Conservation (phyloP, 2,329 filamentous ascomycete genomes). For the Capronia americana region DNA sequence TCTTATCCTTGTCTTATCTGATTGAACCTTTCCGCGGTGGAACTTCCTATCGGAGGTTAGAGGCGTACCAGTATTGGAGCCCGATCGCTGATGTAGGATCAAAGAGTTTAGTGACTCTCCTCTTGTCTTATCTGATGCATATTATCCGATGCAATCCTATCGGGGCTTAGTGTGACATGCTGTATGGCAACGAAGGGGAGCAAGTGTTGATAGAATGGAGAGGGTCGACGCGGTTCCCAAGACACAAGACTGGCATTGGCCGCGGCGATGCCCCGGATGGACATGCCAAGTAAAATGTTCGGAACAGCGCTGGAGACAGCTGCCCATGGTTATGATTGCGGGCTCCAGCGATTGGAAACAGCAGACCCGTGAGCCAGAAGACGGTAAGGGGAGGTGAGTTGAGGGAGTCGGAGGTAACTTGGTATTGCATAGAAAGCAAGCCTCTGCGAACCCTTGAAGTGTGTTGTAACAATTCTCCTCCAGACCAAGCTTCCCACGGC, state of each 20-base stretch:
- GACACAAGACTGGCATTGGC: neutral
- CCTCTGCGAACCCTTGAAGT: neutral
- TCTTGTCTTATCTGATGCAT: conserved; percentile 7
- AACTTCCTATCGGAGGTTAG: conserved; percentile 8
- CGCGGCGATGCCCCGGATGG: conserved; percentile 1
- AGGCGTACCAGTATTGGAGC: neutral
- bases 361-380: neutral
- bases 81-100: neutral
- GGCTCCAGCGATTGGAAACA: neutral
- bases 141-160: neutral
- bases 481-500: neutral
- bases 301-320: neutral
- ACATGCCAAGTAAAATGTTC: neutral
- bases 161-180: neutral
- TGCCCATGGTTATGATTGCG: neutral
- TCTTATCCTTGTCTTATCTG: conserved; percentile 12
- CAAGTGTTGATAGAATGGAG: neutral
- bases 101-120: neutral
- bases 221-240: neutral
- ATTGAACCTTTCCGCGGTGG: neutral
- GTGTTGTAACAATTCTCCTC: neutral
- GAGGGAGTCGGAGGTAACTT: neutral
- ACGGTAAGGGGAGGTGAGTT: neutral
- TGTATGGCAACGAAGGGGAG: neutral
- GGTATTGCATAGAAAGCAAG: neutral